A percentile compares a stretch with the other conserved stretches of the same genome.
phyloP scores from a whole-genome alignment of 148 eudicot species.

The Agrostemma githago region DNA sequence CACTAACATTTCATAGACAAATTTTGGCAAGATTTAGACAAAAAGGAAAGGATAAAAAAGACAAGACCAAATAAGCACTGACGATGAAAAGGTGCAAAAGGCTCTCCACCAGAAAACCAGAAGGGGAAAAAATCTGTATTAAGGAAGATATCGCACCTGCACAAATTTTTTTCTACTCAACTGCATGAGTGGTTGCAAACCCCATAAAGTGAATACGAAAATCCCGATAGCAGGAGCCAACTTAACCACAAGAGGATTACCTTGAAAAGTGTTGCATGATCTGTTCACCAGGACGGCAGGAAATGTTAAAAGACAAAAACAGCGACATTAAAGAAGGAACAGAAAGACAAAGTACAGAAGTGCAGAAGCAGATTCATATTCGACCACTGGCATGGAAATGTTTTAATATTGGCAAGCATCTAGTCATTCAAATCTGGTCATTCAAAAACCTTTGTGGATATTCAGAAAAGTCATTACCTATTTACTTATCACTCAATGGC shows the following conservation, averaged over 20 bases:
- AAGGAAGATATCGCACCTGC: conserved; percentile 40
- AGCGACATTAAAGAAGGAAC: not conserved
- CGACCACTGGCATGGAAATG: not conserved
- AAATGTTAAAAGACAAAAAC: not conserved
- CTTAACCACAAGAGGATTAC: conserved; percentile 55
- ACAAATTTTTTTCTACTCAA: conserved; percentile 53
- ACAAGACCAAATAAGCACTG: not conserved
- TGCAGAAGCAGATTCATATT: not conserved
- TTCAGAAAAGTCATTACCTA: not conserved
- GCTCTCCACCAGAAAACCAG: not conserved
- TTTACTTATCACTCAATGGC: not conserved
- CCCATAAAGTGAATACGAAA: conserved; percentile 74
- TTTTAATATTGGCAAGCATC: not conserved
- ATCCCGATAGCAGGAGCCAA: conserved; percentile 66
- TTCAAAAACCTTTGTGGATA: not conserved
- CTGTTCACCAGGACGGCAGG: conserved; percentile 33
- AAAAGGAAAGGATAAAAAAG: not conserved
- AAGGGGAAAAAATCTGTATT: not conserved
- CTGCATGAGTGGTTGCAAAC: conserved; percentile 65
- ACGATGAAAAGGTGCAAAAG: not conserved
- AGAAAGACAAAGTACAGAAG: not conserved
- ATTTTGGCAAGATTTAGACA: not conserved
- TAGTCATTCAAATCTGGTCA: too few species aligned
- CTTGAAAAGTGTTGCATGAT: conserved; percentile 49
- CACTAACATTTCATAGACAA: not conserved